phyloP scores from a whole-genome alignment of 345 rosid species.

The Cardamine occulta region DNA sequence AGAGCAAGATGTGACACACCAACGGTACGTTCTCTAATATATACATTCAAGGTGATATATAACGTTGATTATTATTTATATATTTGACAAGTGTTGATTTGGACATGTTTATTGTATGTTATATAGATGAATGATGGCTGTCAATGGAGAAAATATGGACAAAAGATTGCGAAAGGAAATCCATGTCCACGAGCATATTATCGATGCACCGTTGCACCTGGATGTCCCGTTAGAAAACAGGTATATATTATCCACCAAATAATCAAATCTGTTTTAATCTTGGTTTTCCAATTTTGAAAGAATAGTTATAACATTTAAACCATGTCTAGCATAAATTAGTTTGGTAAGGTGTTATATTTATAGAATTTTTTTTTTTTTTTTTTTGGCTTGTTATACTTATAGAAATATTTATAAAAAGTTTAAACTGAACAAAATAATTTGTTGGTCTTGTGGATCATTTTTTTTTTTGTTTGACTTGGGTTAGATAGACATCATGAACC shows the following conservation, averaged over 20 bases:
- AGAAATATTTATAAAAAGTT: no score
- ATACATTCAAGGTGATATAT: background rate
- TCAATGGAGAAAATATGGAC: conserved; percentile 98
- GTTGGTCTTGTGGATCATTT: background rate
- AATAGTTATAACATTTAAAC: background rate
- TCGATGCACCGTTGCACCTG: conserved; percentile 80
- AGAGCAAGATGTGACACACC: conserved; percentile 88
- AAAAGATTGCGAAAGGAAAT: conserved; percentile 83
- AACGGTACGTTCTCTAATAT: conserved; percentile 51
- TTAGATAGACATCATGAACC: background rate
- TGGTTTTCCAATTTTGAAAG: background rate
- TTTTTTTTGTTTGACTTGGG: background rate
- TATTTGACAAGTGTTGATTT: background rate
- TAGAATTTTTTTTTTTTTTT: no score
- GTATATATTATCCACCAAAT: conserved; percentile 40
- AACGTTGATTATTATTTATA: background rate
- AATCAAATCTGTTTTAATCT: background rate
- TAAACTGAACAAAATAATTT: background rate
- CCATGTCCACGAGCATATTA: conserved; percentile 95
- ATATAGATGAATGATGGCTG: conserved; percentile 91
- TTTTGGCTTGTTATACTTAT: background rate
- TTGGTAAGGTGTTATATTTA: background rate
- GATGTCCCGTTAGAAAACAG: conserved; percentile 93
- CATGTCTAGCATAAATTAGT: background rate
- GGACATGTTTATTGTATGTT: background rate